Conservation (phyloP, 1,284 basidiomycete genomes). For the Marasmius fiardii region DNA sequence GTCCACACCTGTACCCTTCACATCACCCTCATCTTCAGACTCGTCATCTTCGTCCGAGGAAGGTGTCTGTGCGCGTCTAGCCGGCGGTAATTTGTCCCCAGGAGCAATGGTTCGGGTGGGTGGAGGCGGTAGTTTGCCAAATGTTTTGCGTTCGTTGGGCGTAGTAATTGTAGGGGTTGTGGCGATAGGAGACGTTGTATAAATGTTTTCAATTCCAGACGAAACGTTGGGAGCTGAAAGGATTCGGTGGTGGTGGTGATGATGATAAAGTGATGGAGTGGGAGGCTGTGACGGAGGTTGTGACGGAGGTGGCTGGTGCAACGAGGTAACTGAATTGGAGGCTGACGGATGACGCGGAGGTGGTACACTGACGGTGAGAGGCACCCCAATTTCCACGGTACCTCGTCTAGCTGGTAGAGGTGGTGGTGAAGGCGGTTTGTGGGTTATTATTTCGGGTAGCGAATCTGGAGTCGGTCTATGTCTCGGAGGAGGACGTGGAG, state of each 20-base stretch:
- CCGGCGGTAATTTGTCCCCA: conserved; percentile 65
- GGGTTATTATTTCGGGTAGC: not conserved
- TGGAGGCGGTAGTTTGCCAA: conserved; percentile 60
- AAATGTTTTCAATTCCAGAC: not conserved
- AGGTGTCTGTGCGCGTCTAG: conserved; percentile 39
- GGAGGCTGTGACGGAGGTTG: conserved; percentile 2
- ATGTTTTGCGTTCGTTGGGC: conserved; percentile 38
- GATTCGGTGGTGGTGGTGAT: not conserved
- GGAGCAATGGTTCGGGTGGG: conserved; percentile 67
- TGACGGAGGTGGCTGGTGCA: conserved; percentile 4
- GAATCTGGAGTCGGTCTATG: conserved; percentile 11
- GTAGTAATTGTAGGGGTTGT: conserved; percentile 19
- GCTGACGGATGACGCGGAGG: conserved; percentile 1
- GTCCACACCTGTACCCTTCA: conserved; percentile 42
- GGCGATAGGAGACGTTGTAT: conserved; percentile 7
- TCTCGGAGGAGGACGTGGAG: conserved; percentile 28
- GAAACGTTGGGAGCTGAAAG: not conserved
- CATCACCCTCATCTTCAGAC: conserved; percentile 47
- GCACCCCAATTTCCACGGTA: not conserved
- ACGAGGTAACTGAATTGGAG: not conserved
- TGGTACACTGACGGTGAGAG: not conserved
- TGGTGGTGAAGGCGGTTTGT: conserved; percentile 10
- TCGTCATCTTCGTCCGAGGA: conserved; percentile 57
- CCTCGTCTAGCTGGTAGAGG: conserved; percentile 14
- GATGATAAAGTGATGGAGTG: not conserved